Base-by-base conservation (phyloP, 2,329 filamentous ascomycete species). In the Paraphoma chrysanthemicola region DNA sequence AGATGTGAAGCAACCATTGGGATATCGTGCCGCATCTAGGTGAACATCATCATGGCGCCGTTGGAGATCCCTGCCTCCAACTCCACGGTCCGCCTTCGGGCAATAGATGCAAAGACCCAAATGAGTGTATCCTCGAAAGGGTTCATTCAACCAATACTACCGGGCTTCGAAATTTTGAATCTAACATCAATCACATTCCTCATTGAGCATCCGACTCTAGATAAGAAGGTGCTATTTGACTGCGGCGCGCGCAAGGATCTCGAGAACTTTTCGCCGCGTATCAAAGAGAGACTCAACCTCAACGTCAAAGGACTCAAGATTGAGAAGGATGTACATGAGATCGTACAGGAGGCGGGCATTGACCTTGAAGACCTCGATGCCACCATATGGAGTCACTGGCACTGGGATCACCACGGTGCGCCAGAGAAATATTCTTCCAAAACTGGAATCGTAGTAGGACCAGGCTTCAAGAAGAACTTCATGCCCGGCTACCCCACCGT, bases 371-470 rank as follows among this genome's bases (percentile, higher is more conserved):
- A 60, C 8, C 71, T 81, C 16, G 72, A 78, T 38, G 71, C 72
- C 12, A 63, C 79, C 0, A 73, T 81, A 28, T 73, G 71, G 66
- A 79, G 78, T 52, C 82, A 85, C 57, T 80, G 75, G 57, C 69
- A 70, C 41, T 82, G 74, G 64, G 83, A 86, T 59, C 85, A 86
- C 53, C 79, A 77, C 10, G 85, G 84, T 0, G 79, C 85, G 48
- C 74, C 79, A 0, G 75, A 77, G 0, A 72, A 64, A 0, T 86
- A 86, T 48, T 80, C 81, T 0, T 0, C 61, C 0, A 70, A 60
- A 0, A 83, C 82, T 0, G 74, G 80, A 14, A 62, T 86, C 0
- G 64, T 86, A 42, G 83, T 85, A 1, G 85, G 84, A 0, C 81
- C 83, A 0, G 83, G 83, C 0, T 82, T 85, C 68, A 81, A 77